phyloP scores from a whole-genome alignment of 495 filamentous ascomycete genomes.

The Lepraria neglecta region DNA sequence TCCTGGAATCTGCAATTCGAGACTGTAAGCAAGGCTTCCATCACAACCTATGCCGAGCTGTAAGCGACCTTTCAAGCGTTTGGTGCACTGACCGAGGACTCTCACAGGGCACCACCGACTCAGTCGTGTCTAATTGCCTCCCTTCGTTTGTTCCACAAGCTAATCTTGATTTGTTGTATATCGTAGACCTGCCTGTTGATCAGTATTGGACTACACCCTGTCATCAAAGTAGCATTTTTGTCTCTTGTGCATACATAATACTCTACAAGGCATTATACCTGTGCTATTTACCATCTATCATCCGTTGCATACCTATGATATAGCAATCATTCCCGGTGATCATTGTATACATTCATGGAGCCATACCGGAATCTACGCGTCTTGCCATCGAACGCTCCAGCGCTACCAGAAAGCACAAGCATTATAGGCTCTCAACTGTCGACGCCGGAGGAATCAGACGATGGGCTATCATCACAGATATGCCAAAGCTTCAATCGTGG shows the following conservation, averaged over 20 bases:
- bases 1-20: slow-evolving; percentile 20
- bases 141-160: slow-evolving; percentile 7
- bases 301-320: slow-evolving; percentile 4
- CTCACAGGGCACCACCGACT: slow-evolving; percentile 1
- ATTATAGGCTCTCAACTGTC: background rate
- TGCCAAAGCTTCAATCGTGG: slow-evolving; percentile 17
- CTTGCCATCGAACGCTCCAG: slow-evolving; percentile 39
- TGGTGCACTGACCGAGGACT: slow-evolving; percentile 16
- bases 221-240: slow-evolving; percentile 7
- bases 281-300: too few species aligned
- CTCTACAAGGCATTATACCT: slow-evolving; percentile 10
- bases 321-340: slow-evolving; percentile 16
- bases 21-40: slow-evolving; percentile 21
- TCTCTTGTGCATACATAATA: slow-evolving; percentile 14
- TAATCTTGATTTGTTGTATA: slow-evolving; percentile 15
- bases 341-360: slow-evolving; percentile 24
- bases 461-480: slow-evolving; percentile 2
- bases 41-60: slow-evolving; percentile 17
- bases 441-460: slow-evolving; percentile 21
- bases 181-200: background rate
- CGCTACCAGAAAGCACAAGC: slow-evolving; percentile 12
- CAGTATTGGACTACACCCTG: background rate
- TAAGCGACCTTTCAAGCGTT: slow-evolving; percentile 5
- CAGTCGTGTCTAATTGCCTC: slow-evolving; percentile 26
- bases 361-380: slow-evolving; percentile 30